Evolutionary conservation across 495 filamentous ascomycete species (phyloP).

Genomic region (Xylaria longipes): DNA sequence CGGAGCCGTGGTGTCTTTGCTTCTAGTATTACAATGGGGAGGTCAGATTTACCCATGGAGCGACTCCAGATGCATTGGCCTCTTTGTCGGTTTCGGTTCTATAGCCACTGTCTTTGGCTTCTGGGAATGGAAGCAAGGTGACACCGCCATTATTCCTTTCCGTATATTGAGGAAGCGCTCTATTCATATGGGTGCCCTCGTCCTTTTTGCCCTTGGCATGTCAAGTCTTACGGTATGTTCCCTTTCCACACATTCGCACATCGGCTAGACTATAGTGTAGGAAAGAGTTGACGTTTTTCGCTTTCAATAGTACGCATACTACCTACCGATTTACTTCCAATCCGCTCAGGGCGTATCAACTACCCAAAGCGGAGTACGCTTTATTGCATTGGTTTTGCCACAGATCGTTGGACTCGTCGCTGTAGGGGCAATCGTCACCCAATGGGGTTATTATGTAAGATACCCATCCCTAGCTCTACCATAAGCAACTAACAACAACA

Average conservation of each 20-base stretch:
- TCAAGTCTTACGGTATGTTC: slow-evolving; percentile 64
- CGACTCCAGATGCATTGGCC: slow-evolving; percentile 49
- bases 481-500: slow-evolving; percentile 30
- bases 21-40: slow-evolving; percentile 69
- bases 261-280: neutral
- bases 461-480: neutral
- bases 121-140: slow-evolving; percentile 53
- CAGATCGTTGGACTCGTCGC: slow-evolving; percentile 60
- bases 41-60: slow-evolving; percentile 62
- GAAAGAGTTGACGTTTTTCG: neutral
- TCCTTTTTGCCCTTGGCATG: slow-evolving; percentile 62
- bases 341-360: slow-evolving; percentile 10
- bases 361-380: slow-evolving; percentile 18
- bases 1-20: slow-evolving; percentile 55
- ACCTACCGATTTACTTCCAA: slow-evolving; percentile 23
- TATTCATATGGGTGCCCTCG: slow-evolving; percentile 55
- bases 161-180: slow-evolving; percentile 60
- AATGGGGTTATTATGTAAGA: slow-evolving; percentile 52
- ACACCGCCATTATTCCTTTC: slow-evolving; percentile 62
- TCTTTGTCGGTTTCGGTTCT: slow-evolving; percentile 58
- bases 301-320: slow-evolving; percentile 17
- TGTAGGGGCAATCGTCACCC: slow-evolving; percentile 47
- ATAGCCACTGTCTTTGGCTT: slow-evolving; percentile 50
- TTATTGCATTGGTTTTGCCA: slow-evolving; percentile 72
- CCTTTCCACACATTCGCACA: too few relatives aligned